Evolutionary conservation across 352 stramenopile genomes (phyloP), one percentile per base, ranked within the genome.

Genomic region (Globisporangium acanthophoron): DNA sequence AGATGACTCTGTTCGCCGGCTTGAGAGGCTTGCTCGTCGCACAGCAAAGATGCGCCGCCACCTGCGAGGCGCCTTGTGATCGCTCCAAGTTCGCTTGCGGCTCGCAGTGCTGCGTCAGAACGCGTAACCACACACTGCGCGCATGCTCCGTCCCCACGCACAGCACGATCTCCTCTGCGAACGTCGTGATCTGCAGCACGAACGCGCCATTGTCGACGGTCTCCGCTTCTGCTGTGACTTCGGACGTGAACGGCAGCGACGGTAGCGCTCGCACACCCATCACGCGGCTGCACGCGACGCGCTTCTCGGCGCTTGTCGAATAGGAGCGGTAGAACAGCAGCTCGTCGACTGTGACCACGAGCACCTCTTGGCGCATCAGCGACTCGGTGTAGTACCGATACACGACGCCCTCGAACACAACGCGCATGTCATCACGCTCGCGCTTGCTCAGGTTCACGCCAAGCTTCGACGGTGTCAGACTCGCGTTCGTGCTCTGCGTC

Each of bases 131-230:
- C 18, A 77, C 65, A 58, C 82, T 76, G 21, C 80, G 78, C 18
- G 80, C 74, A 15, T 80, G 80, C 40, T 74, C 70, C 12, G 74
- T 87, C 20, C 70, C 67, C 18, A 90, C 73, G 50, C 78, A 90
- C n/a, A 92, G 55, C 18, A 88, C 67, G 45, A 90, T 85, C 63
- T 92, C 76, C 50, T 92, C 80, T 0, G 76, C 76, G 50, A 92
- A 83, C 18, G 76, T 90, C 44, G 71, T 86, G 57, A 92, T 80
- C 56, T 88, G 73, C 13, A 92, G 61, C 18, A 71, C 78, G 62
- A 79, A 92, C 47, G 67, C 75, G 49, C 61, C 67, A 5, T 31
- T 48, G 7, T 73, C 64, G 24, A 62, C 57, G 1, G 20, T 59
- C 8, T 37, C 51, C 20, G 58, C 52, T 4, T 39, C 48, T 49